phyloP scores from a whole-genome alignment of 2,329 filamentous ascomycete genomes.

The Neocatenulostroma microsporum region DNA sequence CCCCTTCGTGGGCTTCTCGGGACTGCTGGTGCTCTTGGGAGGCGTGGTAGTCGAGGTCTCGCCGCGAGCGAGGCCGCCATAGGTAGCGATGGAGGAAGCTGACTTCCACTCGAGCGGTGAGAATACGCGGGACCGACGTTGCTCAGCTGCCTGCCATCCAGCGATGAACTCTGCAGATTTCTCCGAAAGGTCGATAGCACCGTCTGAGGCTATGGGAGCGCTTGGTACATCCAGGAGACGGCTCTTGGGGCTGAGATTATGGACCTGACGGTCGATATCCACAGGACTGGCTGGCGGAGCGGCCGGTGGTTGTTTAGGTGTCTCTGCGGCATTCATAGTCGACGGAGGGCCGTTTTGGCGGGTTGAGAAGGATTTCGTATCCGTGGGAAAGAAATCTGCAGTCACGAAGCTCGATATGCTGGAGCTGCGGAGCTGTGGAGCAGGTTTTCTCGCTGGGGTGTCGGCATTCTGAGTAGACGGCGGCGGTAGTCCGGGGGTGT shows the following conservation, averaged over 20 bases:
- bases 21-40: not conserved
- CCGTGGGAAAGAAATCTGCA: conserved; percentile 33
- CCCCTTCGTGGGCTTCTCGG: conserved; percentile 14
- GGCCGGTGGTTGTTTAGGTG: too few species aligned
- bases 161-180: conserved; percentile 5
- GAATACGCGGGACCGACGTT: not conserved
- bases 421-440: conserved; percentile 21
- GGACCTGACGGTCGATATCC: conserved; percentile 8
- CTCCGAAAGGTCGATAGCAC: not conserved
- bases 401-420: conserved; percentile 32
- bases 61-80: not conserved
- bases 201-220: not conserved
- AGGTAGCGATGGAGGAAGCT: not conserved
- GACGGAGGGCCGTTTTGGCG: conserved; percentile 22
- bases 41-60: not conserved
- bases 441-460: conserved; percentile 2
- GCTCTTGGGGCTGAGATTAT: conserved; percentile 18
- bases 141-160: conserved; percentile 15
- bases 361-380: conserved; percentile 31
- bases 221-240: conserved; percentile 12
- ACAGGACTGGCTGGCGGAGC: conserved; percentile 9
- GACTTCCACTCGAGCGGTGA: conserved; percentile 1
- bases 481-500: conserved; percentile 24
- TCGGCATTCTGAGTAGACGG: conserved; percentile 14
- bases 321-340: too few species aligned